Evolutionary conservation across 2,329 filamentous ascomycete species (phyloP), one percentile per base, ranked within the genome.

Genomic region (Microthyrium microscopicum): DNA sequence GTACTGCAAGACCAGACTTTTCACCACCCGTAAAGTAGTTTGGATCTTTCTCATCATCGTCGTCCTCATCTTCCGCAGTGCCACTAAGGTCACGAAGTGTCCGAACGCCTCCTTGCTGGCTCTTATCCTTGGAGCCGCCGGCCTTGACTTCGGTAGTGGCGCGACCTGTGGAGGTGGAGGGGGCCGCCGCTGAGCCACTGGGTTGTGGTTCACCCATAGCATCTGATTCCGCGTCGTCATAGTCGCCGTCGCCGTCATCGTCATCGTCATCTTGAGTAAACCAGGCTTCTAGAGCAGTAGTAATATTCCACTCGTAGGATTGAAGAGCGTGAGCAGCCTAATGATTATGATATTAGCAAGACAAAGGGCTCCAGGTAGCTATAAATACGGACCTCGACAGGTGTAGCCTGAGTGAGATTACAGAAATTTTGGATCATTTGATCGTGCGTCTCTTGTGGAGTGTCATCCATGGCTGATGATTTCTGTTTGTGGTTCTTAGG

Each of bases 11-110:
- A n/a, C 70, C 72, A 20, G 80, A 87, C 64, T 89, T 89, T 57
- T 87, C 82, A 21, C 82, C 82, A 33, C 82, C 82, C 15, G 82
- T 77, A 53, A 85, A 89, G 41, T 85, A 60, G 47, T 89, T 79
- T 38, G 62, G 61, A 18, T 64, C 62, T 41, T 72, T 66, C 22
- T 69, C 61, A 19, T 74, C 68, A 2, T 75, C 63, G 2, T 66
- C 58, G 12, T 73, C 67, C 3, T 68, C 64, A n/a, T 76, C 68
- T 13, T 69, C 61, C 19, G 66, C 64, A 12, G 46, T 43, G 22
- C 47, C 47, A 44, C 62, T 58, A 21, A 64, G 42, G 42, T 65
- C 61, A 33, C 50, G 50, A 28, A 65, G 41, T 15, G 61, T 64
- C 40, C 53, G 47, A 41, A 60, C 46, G 29, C 55, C 36, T 16